Percentiles rank a stretch among this genome's conserved stretches.
Conservation (phyloP, 106 monocot species). For the Narthecium ossifragum region DNA sequence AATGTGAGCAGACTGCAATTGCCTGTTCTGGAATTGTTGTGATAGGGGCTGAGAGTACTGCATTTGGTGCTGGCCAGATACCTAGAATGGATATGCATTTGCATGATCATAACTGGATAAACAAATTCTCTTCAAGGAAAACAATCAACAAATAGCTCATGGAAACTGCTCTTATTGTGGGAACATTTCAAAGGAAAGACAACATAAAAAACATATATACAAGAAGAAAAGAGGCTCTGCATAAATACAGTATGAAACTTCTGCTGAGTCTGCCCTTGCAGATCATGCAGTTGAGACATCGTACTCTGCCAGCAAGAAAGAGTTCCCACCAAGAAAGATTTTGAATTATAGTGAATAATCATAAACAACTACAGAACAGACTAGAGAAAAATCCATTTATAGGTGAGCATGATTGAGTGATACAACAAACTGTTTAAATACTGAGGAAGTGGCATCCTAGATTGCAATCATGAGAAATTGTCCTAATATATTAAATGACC, state of each 20-base stretch:
- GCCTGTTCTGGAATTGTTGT: constrained; percentile 83
- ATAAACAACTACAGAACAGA: no score
- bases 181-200: background rate
- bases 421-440: no score
- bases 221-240: no score
- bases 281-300: constrained; percentile 76
- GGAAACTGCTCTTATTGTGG: background rate
- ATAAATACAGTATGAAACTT: constrained; percentile 59
- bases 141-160: background rate
- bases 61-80: constrained; percentile 70
- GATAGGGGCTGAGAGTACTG: constrained; percentile 70
- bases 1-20: constrained; percentile 68
- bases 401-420: no score
- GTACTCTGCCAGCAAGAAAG: constrained; percentile 40
- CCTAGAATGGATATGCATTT: constrained; percentile 21
- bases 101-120: background rate
- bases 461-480: no score
- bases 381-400: no score
- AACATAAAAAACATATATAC: background rate
- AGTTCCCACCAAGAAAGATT: no score
- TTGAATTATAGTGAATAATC: no score
- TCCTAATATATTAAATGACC: no score
- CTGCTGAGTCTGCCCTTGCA: constrained; percentile 69
- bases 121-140: background rate
- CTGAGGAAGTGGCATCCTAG: no score